phyloP scores from a whole-genome alignment of 192 early-diverging fungal species.

The Pilobolus umbonatus region DNA sequence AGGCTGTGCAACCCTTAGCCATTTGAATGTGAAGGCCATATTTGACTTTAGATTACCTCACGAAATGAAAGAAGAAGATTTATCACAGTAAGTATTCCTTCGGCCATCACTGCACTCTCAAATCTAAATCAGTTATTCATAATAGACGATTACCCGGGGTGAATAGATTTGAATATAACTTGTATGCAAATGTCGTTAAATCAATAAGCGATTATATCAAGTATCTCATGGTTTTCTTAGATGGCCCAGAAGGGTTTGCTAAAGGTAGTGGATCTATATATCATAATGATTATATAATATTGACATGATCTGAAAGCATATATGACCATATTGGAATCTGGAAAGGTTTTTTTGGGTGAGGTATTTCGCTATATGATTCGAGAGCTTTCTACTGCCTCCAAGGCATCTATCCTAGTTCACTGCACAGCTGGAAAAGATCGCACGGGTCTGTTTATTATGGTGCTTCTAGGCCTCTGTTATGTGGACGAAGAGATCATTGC shows the following conservation, averaged over 20 bases:
- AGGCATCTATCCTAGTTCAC: slow-evolving; percentile 51
- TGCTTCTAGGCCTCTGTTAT: slow-evolving; percentile 55
- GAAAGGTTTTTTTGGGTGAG: slow-evolving; percentile 27
- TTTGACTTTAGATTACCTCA: slow-evolving; percentile 51
- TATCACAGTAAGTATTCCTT: slow-evolving; percentile 23
- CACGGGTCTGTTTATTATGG: slow-evolving; percentile 55
- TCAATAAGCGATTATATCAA: background rate
- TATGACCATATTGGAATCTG: slow-evolving; percentile 42
- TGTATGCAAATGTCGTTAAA: slow-evolving; percentile 1
- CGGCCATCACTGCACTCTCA: background rate
- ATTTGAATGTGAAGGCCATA: slow-evolving; percentile 39
- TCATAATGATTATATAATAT: background rate
- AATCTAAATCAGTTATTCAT: background rate
- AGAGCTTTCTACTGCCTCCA: slow-evolving; percentile 14
- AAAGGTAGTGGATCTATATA: background rate
- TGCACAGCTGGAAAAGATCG: slow-evolving; percentile 72
- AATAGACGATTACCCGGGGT: slow-evolving; percentile 36
- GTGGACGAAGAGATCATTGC: slow-evolving; percentile 66
- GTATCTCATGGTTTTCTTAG: background rate
- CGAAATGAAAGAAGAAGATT: slow-evolving; percentile 39
- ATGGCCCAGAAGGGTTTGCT: slow-evolving; percentile 4
- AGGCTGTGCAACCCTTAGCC: slow-evolving; percentile 37
- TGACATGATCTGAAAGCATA: slow-evolving; percentile 24
- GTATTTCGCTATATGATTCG: slow-evolving; percentile 42
- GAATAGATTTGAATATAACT: slow-evolving; percentile 17